Evolutionary conservation across 371 early-diverging fungal genomes (phyloP), one percentile per base, ranked within the genome.

Genomic region (Apophysomyces sp.): DNA sequence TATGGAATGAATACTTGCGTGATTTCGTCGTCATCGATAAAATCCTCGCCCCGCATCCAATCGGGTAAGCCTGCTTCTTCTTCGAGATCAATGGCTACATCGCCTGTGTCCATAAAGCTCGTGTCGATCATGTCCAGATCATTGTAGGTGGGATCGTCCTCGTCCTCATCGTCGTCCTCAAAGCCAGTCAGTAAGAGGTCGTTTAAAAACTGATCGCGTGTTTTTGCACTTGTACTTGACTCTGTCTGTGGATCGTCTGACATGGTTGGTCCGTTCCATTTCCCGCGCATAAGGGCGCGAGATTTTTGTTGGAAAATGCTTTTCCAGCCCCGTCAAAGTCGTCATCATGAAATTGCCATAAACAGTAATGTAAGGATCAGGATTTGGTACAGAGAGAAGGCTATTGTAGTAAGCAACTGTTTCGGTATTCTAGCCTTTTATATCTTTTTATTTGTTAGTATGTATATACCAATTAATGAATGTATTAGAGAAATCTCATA

Each of bases 221-320:
- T 56, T 27, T 6, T 73, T 68, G n/a, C 83, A 86, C 24, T 80
- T 73, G 62, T 61, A 90, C 52, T 92, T 92, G 63, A 52, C 87
- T 36, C 71, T 93, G 4, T 67, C 90, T 6, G 37, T 91, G 21
- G 89, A 94, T 56, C 78, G 91, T 1, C 95, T 95, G 3, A 71
- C 94, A 3, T 96, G 92, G 13, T 74, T 92, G n/a, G 40, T 85
- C 0, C 73, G 87, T 28, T 78, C 77, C 34, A 59, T 73, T 24
- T 66, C 32, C 24, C 72, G 81, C 16, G 89, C 90, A 34, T 34
- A 34, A 34, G 8, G 34, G 34, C 13, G 34, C 13, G 8, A 8
- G 13, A 13, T 34, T 34, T n/a, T n/a, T n/a, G n/a, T n/a, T n/a
- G n/a, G n/a, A n/a, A n/a, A n/a, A n/a, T n/a, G n/a, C n/a, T n/a